Base-by-base conservation (phyloP, 2,329 filamentous ascomycete species). In the Alternaria gansuensis region DNA sequence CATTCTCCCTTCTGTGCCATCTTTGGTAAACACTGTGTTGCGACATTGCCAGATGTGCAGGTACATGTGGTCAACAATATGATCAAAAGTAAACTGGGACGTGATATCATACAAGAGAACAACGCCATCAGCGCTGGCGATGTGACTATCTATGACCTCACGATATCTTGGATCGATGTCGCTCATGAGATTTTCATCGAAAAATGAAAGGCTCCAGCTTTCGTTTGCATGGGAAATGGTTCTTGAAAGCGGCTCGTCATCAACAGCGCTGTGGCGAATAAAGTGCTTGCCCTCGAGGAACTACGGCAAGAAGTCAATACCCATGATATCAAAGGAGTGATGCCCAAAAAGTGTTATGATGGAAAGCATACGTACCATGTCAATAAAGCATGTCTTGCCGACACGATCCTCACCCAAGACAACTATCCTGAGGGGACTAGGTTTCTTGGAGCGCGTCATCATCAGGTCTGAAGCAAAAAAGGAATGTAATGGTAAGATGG, bases 91-190 rank as follows among this genome's bases (percentile, higher is more conserved):
- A 26, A 41, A 36, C 10, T 41, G 26, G 28, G 28, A 54, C 5
- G 71, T 74, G 6, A 75, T 57, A 36, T 75, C 71, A 52, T 74
- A 77, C 1, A 77, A 43, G 2, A 77, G 50, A 1, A 75, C 60
- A 3, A 76, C 33, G 7, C 71, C 73, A 36, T 66, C 55, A 2
- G 71, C 67, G 0, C 53, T 11, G 1, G 31, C 21, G 8, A 73
- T 49, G 3, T 52, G 54, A 2, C 24, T 23, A 13, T 63, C 33
- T 17, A 66, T 31, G 2, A 53, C 41, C 2, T 44, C 17, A 37
- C 7, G 36, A 44, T 31, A 45, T 28, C 26, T 64, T 51, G 29
- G 34, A 41, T 3, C 55, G 57, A n/a, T 60, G 51, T 11, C 67
- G 51, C 3, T 63, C 45, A 7, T 63, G 6, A 66, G 49, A 40